Base-by-base conservation (phyloP, 83 land plant species). In the Picea engelmannii region DNA sequence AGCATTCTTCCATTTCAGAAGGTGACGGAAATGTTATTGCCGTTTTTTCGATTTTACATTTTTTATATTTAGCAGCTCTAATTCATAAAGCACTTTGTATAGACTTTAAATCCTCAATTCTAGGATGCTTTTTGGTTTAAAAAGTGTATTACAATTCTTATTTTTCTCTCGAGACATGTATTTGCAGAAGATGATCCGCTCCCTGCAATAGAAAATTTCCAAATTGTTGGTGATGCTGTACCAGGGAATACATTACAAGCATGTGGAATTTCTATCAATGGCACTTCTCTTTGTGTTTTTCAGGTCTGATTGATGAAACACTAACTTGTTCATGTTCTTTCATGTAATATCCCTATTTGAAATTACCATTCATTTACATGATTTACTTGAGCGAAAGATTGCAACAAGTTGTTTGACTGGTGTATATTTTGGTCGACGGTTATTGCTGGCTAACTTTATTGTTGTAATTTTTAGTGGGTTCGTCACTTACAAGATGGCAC, bases 401-500 rank as follows among this genome's bases (percentile, higher is more conserved):
- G 59, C 59, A 55, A 55, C 13, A 55, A 55, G 2, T 55, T 55
- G 59, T 58, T 40, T 55, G 59, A 55, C 13, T 12, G 59, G 59
- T 55, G 59, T 55, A 55, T 55, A 12, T 12, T 12, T 55, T 55
- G 3, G 15, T 55, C 3, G 59, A 55, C 15, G 12, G 59, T 55
- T 55, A 12, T 55, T 55, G 15, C 59, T 55, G 59, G 15, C 59
- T 55, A 55, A 55, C 42, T 60, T n/a, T 64, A 23, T 76, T 69
- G 40, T 42, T n/a, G 25, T 63, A 18, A 40, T 63, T 79, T 42
- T 52, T 86, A 96, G 98, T 96, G 98, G 98, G 93, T 96, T 20
- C 93, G 97, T 15, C 85, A 92, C 75, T 80, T 87, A 81, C 98
- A 94, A 86, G 90, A 96, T 93, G 98, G 98, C 75, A 93, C 95